A percentile compares a stretch with the other conserved stretches of the same genome.
These are phyloP conservation scores for Trichoderma hamatum DNA, from an alignment of 2,329 filamentous ascomycete genomes.

Conservation along the genomic window DNA sequence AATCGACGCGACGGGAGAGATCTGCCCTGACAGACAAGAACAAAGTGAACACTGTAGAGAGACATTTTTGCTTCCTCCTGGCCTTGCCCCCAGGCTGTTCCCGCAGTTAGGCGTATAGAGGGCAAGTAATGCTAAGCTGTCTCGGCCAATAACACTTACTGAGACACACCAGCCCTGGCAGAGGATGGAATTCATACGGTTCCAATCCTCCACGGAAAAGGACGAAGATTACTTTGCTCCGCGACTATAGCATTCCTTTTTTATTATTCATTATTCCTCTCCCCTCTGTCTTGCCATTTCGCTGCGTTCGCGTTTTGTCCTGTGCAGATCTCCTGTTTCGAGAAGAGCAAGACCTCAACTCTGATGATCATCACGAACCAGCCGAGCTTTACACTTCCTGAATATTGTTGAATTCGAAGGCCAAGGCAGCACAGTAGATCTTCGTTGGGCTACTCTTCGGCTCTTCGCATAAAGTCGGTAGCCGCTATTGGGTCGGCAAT, in stretches of 20 bases:
- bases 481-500: no score
- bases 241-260: neutral
- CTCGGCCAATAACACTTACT: constrained; percentile 2
- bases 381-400: neutral
- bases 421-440: neutral
- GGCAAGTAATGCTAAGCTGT: neutral
- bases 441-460: neutral
- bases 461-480: neutral
- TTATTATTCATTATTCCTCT: no score
- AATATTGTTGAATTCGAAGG: neutral
- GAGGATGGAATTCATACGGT: constrained; percentile 13
- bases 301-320: neutral
- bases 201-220: neutral
- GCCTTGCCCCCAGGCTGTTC: neutral
- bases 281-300: no score
- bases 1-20: neutral
- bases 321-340: neutral
- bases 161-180: neutral
- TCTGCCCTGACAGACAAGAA: neutral
- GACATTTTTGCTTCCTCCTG: neutral
- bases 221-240: neutral
- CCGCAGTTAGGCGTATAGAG: neutral
- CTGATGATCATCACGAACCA: neutral
- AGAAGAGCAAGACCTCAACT: neutral
- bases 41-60: neutral